Conservation (phyloP, 2,329 filamentous ascomycete species). For the Fusarium tjaetaba region DNA sequence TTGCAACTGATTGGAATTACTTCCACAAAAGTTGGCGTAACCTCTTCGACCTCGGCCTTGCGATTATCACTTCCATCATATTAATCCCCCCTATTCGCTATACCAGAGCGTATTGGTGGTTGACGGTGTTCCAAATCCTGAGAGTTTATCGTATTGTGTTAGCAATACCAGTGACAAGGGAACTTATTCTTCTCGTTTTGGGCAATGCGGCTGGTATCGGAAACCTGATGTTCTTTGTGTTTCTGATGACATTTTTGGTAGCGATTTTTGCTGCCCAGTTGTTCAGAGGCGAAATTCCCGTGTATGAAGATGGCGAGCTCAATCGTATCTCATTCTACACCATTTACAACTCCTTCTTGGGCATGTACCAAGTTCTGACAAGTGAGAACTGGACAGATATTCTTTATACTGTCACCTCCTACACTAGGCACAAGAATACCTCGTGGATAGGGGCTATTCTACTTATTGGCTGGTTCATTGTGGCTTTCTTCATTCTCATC, state of each 20-base stretch:
- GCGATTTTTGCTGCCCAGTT: slow-evolving; percentile 94
- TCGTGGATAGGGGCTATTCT: slow-evolving; percentile 94
- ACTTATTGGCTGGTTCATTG: slow-evolving; percentile 93
- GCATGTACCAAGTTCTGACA: slow-evolving; percentile 97
- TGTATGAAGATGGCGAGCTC: slow-evolving; percentile 68
- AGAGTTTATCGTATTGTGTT: slow-evolving; percentile 92
- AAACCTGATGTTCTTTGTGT: slow-evolving; percentile 96
- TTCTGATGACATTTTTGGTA: slow-evolving; percentile 92
- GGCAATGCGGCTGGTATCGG: slow-evolving; percentile 91
- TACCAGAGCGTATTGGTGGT: slow-evolving; percentile 83
- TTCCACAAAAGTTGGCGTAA: slow-evolving; percentile 82
- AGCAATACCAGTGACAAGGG: slow-evolving; percentile 85
- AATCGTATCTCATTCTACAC: slow-evolving; percentile 83
- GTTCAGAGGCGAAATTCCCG: slow-evolving; percentile 85
- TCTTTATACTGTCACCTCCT: slow-evolving; percentile 82
- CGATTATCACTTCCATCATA: slow-evolving; percentile 84
- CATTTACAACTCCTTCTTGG: slow-evolving; percentile 95
- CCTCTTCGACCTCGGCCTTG: slow-evolving; percentile 81
- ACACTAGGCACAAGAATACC: slow-evolving; percentile 72
- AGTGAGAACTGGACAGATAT: slow-evolving; percentile 96
- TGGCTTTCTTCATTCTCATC: slow-evolving; percentile 93
- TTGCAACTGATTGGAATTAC: slow-evolving; percentile 79
- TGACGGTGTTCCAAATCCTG: slow-evolving; percentile 92
- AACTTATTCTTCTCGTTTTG: slow-evolving; percentile 87
- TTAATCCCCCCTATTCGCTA: slow-evolving; percentile 82